Evolutionary conservation across 352 stramenopile species (phyloP).

Genomic region (Phytophthora hibernalis): DNA sequence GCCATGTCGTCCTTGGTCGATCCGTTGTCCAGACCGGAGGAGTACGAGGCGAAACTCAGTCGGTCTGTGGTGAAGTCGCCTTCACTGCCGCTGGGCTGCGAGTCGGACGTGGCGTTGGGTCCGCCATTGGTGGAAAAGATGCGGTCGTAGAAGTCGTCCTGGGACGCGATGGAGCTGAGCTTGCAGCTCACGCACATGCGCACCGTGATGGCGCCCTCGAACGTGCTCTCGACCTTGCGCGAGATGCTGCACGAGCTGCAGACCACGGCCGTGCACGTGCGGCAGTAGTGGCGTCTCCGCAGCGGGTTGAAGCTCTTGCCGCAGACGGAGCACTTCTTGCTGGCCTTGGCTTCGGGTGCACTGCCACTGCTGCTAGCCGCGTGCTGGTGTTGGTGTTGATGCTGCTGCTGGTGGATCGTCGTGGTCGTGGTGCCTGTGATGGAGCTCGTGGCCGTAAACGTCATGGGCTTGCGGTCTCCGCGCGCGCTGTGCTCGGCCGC

Average conservation of each 20-base stretch:
- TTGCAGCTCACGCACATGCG: slow-evolving; percentile 88
- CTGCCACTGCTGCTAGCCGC: slow-evolving; percentile 9
- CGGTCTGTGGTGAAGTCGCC: slow-evolving; percentile 47
- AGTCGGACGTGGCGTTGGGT: slow-evolving; percentile 27
- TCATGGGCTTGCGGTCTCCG: slow-evolving; percentile 41
- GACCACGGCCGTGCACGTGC: slow-evolving; percentile 72
- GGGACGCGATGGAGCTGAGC: slow-evolving; percentile 65
- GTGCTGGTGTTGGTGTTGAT: slow-evolving; percentile 19
- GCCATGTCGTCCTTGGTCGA: slow-evolving; percentile 35
- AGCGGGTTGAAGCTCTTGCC: slow-evolving; percentile 88
- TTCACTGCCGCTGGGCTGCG: slow-evolving; percentile 41
- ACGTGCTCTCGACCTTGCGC: slow-evolving; percentile 64
- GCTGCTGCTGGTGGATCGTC: slow-evolving; percentile 28
- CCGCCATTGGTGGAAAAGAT: slow-evolving; percentile 69
- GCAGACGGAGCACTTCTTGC: slow-evolving; percentile 82
- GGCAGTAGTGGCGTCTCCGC: slow-evolving; percentile 78
- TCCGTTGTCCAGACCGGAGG: slow-evolving; percentile 36
- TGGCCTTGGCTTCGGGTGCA: slow-evolving; percentile 27
- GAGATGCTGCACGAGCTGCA: slow-evolving; percentile 84
- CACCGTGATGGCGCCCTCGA: slow-evolving; percentile 62
- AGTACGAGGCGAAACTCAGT: slow-evolving; percentile 58
- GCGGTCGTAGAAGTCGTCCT: slow-evolving; percentile 85
- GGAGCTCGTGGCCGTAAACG: slow-evolving; percentile 44
- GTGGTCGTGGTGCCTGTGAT: slow-evolving; percentile 40
- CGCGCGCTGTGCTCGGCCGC: slow-evolving; percentile 29